These are phyloP conservation scores for Debaryomycetaceae sp. DNA, from an alignment of 1,139 yeast species.

Conservation along the genomic window DNA sequence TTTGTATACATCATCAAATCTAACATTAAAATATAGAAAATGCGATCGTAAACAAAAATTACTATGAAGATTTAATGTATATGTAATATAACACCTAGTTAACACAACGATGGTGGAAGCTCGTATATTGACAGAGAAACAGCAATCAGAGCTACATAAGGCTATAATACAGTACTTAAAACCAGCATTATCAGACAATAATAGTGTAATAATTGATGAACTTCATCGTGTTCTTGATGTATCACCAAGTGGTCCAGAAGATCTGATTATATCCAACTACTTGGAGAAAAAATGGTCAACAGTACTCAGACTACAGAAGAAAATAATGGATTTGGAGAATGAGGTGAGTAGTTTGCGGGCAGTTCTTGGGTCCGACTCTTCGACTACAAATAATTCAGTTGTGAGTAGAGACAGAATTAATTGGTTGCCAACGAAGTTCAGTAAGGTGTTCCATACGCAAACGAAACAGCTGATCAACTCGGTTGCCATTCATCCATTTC, in stretches of 20 bases:
- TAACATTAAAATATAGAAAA: too few relatives aligned
- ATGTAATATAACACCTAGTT: background rate
- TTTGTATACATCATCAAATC: background rate
- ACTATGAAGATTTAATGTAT: background rate
- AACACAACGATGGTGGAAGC: conserved; percentile 10
- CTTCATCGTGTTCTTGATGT: conserved; percentile 16
- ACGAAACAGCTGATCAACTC: conserved; percentile 55
- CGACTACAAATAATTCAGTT: conserved; percentile 1
- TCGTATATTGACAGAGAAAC: conserved; percentile 46
- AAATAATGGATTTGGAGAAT: conserved; percentile 57
- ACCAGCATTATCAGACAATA: conserved; percentile 24
- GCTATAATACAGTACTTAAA: conserved; percentile 55
- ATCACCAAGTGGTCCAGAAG: conserved; percentile 8
- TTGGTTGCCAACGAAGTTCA: conserved; percentile 70
- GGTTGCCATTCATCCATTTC: conserved; percentile 68
- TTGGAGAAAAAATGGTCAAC: conserved; percentile 90
- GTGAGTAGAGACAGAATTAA: conserved; percentile 37
- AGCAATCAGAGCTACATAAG: conserved; percentile 51
- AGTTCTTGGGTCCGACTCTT: conserved; percentile 37
- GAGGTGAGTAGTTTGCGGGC: conserved; percentile 41
- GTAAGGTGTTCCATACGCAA: conserved; percentile 53
- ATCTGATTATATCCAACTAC: conserved; percentile 42
- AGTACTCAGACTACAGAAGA: conserved; percentile 73
- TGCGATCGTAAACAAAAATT: background rate
- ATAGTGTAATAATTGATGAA: conserved; percentile 11